Evolutionary conservation across 306 rosid genomes (phyloP), one percentile per base, ranked within the genome.

Genomic region (Vigna trinervia): DNA sequence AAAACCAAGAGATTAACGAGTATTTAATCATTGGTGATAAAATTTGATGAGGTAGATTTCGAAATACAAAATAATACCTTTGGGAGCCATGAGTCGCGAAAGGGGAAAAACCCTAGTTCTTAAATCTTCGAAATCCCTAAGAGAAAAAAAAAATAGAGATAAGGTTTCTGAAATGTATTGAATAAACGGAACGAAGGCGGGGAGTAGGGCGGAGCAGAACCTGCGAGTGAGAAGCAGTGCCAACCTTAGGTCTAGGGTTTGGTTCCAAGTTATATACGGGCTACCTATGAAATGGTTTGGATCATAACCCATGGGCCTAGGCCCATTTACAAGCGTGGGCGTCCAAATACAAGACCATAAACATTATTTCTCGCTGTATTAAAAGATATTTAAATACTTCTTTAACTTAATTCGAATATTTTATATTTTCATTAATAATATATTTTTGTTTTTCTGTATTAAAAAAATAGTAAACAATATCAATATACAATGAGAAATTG

Each of bases 11-110:
- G 2, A 64, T 38, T n/a, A 20, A 30, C 38, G 11, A 72, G 52
- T 43, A 36, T 43, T 19, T 13, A 53, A n/a, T 39, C 64, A 5
- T 5, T 2, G 5, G 13, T 6, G 48, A 3, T 15, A 6, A 58
- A 50, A 12, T 57, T 46, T 48, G n/a, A 20, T 9, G 1, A 54
- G 32, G 14, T 6, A 6, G 14, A 54, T 30, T 60, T 60, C 20
- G 43, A 60, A 60, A 14, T 14, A 30, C 2, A 0, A 11, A 39
- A 6, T n/a, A 76, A 52, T 83, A 91, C 97, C 94, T 82, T 89
- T 87, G 36, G 90, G 92, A 80, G 94, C 92, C 96, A 91, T 91
- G 58, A 69, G 23, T 71, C 8, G 71, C 69, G 7, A 88, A 59
- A 75, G 69, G 46, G 17, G 43, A 56, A 22, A 72, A 62, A 71